These are phyloP conservation scores for Lyophyllum semitale DNA, from an alignment of 768 basidiomycete genomes.

Conservation along the genomic window DNA sequence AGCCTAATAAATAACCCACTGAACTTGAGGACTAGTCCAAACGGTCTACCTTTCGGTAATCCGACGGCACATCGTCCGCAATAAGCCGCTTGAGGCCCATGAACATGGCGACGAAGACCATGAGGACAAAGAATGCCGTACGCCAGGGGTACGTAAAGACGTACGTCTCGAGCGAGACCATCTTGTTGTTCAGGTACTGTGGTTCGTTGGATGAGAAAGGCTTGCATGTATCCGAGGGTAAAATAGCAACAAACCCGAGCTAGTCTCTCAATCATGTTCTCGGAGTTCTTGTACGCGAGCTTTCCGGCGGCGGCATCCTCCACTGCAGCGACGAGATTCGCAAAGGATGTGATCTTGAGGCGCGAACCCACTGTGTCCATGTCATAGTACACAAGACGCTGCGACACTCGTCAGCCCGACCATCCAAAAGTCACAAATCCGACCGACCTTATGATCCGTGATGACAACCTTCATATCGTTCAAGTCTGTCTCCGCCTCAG, in stretches of 20 bases:
- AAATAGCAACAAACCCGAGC: constrained; percentile 50
- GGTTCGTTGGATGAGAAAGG: not conserved
- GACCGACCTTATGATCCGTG: constrained; percentile 74
- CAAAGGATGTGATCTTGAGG: constrained; percentile 54
- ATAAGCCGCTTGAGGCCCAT: constrained; percentile 26
- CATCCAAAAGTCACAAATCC: not conserved
- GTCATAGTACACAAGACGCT: constrained; percentile 81
- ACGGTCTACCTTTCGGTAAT: constrained; percentile 30
- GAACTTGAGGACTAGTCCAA: constrained; percentile 24
- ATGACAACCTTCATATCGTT: constrained; percentile 62
- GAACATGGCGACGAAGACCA: constrained; percentile 29
- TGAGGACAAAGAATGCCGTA: constrained; percentile 31
- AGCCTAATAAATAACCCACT: not conserved
- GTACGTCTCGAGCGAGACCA: constrained; percentile 37
- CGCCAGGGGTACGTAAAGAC: constrained; percentile 36
- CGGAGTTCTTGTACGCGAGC: constrained; percentile 61
- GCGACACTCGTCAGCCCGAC: constrained; percentile 3
- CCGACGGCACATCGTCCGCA: constrained; percentile 19
- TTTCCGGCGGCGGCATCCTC: constrained; percentile 61
- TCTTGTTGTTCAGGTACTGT: constrained; percentile 44
- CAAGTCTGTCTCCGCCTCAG: constrained; percentile 24
- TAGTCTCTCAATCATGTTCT: constrained; percentile 66
- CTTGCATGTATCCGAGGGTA: not conserved
- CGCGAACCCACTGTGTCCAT: constrained; percentile 53
- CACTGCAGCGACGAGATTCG: constrained; percentile 66